Conservation (phyloP, 164 flowering plant species). For the Taxillus chinensis region DNA sequence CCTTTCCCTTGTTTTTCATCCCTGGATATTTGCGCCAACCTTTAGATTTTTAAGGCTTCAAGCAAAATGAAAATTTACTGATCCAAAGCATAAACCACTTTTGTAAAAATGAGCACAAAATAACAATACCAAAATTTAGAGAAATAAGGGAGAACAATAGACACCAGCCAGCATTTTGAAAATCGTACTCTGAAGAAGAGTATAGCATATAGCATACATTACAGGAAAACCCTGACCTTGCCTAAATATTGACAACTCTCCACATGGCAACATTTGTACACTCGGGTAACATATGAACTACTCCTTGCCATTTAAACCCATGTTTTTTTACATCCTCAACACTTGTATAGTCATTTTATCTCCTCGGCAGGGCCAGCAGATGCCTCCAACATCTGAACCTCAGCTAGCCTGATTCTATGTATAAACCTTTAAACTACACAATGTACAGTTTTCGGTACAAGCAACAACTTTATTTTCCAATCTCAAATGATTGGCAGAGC, state of each 20-base stretch:
- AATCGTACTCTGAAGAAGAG: slow-evolving; percentile 12
- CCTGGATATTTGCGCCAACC: too few relatives aligned
- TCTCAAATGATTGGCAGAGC: slow-evolving; percentile 16
- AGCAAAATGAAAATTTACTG: too few relatives aligned
- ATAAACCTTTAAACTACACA: slow-evolving; percentile 38
- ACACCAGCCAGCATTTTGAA: slow-evolving; percentile 10
- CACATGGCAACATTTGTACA: slow-evolving; percentile 59
- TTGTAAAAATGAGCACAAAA: neutral
- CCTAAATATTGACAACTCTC: slow-evolving; percentile 41
- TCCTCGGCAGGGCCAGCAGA: slow-evolving; percentile 17
- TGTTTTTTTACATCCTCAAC: slow-evolving; percentile 20
- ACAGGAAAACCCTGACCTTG: slow-evolving; percentile 27
- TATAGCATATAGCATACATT: slow-evolving; percentile 22
- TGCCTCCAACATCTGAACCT: slow-evolving; percentile 15
- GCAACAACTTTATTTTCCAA: slow-evolving; percentile 30
- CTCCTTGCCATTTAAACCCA: slow-evolving; percentile 17
- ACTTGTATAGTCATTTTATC: slow-evolving; percentile 17
- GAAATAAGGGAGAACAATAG: neutral
- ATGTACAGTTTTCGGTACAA: slow-evolving; percentile 45
- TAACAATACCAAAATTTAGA: too few relatives aligned
- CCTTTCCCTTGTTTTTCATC: too few relatives aligned
- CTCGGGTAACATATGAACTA: slow-evolving; percentile 20
- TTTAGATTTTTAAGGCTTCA: too few relatives aligned
- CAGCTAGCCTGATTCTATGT: slow-evolving; percentile 27
- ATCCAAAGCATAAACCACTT: too few relatives aligned